A percentile compares a stretch with the other conserved stretches of the same genome.
Conservation (phyloP, 306 rosid species). For the Oemleria cerasiformis region DNA sequence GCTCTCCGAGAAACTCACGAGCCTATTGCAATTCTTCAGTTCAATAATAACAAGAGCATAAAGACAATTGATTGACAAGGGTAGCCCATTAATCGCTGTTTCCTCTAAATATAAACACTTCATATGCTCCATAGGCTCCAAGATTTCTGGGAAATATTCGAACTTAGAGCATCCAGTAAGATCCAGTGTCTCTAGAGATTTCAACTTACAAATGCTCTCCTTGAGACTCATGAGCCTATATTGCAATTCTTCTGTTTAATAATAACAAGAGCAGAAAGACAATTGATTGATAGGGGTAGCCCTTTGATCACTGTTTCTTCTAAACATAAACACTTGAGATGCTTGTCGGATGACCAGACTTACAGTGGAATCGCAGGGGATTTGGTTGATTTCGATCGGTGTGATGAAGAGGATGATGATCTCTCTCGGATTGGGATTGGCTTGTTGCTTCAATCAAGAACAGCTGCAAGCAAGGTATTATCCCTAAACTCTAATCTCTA, state of each 20-base stretch:
- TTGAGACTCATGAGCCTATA: background rate
- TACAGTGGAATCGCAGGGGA: too few species aligned
- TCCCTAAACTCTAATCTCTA: too few species aligned
- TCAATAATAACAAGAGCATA: background rate
- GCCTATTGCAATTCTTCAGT: background rate
- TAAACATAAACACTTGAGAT: background rate
- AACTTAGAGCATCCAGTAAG: background rate
- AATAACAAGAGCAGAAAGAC: background rate
- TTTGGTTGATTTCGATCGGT: too few species aligned
- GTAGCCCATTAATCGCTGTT: background rate
- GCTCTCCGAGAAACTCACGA: background rate
- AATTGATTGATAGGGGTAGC: constrained; percentile 2
- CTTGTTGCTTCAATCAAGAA: too few species aligned
- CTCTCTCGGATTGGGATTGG: too few species aligned
- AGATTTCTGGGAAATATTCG: background rate
- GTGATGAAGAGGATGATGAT: too few species aligned
- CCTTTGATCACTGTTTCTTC: too few species aligned
- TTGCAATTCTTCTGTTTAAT: background rate
- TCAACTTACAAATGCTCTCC: background rate
- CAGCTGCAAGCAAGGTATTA: too few species aligned
- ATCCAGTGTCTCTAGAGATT: background rate
- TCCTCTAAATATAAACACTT: too few species aligned
- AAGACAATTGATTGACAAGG: background rate
- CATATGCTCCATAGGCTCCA: background rate
- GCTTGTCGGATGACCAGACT: background rate